Evolutionary conservation across 2,329 filamentous ascomycete species (phyloP).

Genomic region (Ceratocystis cubensis): DNA sequence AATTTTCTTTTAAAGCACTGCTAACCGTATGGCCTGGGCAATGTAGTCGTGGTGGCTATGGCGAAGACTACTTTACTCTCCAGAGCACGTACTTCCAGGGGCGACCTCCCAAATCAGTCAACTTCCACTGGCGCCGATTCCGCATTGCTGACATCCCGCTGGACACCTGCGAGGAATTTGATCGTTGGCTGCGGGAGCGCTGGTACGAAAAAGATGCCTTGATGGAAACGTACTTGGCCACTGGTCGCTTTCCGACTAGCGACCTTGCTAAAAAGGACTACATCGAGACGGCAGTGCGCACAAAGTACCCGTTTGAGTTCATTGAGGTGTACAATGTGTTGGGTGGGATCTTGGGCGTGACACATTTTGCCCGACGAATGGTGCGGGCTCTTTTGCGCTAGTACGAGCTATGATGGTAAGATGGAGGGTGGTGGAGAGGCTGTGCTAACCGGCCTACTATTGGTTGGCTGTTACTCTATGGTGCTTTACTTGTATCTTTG

Average conservation of each 20-base stretch:
- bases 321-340: constrained; percentile 20
- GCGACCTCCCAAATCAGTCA: constrained; percentile 82
- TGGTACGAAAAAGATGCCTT: constrained; percentile 90
- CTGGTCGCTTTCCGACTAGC: constrained; percentile 59
- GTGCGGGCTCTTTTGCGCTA: constrained; percentile 7
- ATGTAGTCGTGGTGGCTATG: constrained; percentile 59
- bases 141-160: constrained; percentile 68
- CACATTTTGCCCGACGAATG: constrained; percentile 15
- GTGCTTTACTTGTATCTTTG: not conserved
- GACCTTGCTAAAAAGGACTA: constrained; percentile 18
- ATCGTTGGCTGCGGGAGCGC: constrained; percentile 68
- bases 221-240: constrained; percentile 68
- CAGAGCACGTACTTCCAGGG: constrained; percentile 80
- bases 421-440: not conserved
- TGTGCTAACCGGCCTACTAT: not conserved
- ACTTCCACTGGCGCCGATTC: constrained; percentile 92
- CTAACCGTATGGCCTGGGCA: constrained; percentile 12
- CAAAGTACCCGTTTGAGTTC: constrained; percentile 20
- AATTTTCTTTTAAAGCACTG: not conserved
- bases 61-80: constrained; percentile 83
- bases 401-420: not conserved
- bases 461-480: not conserved
- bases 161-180: constrained; percentile 60
- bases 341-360: constrained; percentile 14
- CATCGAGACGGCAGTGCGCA: constrained; percentile 20